phyloP scores from a whole-genome alignment of 192 early-diverging fungal species.

The Irineochytrium annulatum region DNA sequence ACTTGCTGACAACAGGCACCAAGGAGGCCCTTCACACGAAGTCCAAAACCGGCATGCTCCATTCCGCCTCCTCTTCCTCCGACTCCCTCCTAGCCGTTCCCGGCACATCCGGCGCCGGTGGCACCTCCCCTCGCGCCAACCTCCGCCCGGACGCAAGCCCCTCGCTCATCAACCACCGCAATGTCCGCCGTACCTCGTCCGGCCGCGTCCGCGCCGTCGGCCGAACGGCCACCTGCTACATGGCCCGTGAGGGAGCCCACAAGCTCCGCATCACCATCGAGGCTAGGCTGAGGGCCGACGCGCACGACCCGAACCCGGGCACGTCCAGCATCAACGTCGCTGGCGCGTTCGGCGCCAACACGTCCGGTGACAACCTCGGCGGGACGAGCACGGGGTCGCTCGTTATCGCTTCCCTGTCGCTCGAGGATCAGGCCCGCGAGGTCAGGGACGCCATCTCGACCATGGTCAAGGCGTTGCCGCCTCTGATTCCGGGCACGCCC shows the following conservation, averaged over 20 bases:
- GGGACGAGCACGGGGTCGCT: not conserved
- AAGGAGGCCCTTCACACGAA: not conserved
- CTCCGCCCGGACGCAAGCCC: not conserved
- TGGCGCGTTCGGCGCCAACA: not conserved
- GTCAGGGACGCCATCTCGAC: constrained; percentile 22
- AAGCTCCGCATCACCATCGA: constrained; percentile 24
- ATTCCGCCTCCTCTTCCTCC: no score
- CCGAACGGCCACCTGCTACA: constrained; percentile 22
- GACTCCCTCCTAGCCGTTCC: not conserved
- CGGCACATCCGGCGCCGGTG: no score
- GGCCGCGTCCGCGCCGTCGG: constrained; percentile 24
- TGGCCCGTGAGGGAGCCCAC: constrained; percentile 21
- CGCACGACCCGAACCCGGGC: constrained; percentile 1
- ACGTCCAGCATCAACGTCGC: not conserved
- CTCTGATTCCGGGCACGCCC: constrained; percentile 25
- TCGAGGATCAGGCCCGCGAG: constrained; percentile 20
- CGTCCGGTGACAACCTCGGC: not conserved
- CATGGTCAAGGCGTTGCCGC: constrained; percentile 23
- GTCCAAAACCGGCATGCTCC: not conserved
- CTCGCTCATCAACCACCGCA: constrained; percentile 7
- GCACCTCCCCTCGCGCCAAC: no score
- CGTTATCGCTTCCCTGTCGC: not conserved
- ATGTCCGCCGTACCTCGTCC: constrained; percentile 10
- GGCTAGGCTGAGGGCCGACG: constrained; percentile 13
- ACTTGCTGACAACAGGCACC: no score